Evolutionary conservation across 139 green algal species (phyloP).

Genomic region (Helicosporidium sp.): DNA sequence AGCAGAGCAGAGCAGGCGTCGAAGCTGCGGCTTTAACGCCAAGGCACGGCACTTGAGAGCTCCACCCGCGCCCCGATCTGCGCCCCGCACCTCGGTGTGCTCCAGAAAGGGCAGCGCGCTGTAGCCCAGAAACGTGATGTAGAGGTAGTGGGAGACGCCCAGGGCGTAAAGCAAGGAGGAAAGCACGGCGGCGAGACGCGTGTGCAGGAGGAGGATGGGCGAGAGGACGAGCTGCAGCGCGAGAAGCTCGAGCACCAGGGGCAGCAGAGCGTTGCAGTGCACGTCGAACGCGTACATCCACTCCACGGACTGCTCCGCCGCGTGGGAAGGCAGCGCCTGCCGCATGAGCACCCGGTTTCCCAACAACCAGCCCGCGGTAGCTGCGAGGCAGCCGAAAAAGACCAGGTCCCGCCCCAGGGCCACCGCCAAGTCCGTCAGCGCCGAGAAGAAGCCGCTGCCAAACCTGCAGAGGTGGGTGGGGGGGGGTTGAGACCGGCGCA

Average conservation of each 20-base stretch:
- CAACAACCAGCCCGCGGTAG: constrained; percentile 66
- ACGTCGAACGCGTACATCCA: constrained; percentile 96
- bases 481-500: constrained; percentile 6
- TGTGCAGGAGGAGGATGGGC: constrained; percentile 46
- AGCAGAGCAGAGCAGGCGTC: background rate
- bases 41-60: background rate
- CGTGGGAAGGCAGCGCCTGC: constrained; percentile 38
- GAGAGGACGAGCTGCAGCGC: constrained; percentile 60
- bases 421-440: constrained; percentile 31
- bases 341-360: constrained; percentile 60
- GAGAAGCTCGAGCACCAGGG: constrained; percentile 59
- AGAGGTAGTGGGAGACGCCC: constrained; percentile 68
- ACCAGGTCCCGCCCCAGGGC: constrained; percentile 73
- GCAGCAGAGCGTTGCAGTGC: constrained; percentile 94
- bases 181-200: constrained; percentile 35
- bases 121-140: constrained; percentile 91
- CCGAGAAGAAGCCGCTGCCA: constrained; percentile 32
- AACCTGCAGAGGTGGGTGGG: constrained; percentile 34
- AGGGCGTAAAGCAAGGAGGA: constrained; percentile 50
- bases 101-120: constrained; percentile 69
- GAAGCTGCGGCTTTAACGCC: background rate
- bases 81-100: constrained; percentile 43
- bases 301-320: constrained; percentile 73
- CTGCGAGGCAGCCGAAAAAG: constrained; percentile 43
- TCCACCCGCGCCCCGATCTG: too few relatives aligned